These are phyloP conservation scores for Cicer yamashitae DNA, from an alignment of 306 rosid genomes.

Conservation along the genomic window DNA sequence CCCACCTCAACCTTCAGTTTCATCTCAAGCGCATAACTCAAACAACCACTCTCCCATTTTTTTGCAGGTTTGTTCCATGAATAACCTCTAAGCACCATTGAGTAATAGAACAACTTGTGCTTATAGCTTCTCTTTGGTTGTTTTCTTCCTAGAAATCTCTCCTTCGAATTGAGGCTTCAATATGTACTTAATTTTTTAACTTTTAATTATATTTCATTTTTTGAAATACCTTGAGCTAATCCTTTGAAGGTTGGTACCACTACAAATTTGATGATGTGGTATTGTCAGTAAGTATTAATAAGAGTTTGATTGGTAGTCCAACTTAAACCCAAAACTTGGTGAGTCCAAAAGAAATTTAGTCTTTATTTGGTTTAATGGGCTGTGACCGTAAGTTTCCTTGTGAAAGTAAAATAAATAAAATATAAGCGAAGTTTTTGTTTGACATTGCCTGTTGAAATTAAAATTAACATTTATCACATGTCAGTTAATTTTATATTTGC, in stretches of 20 bases:
- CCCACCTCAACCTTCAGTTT: slow-evolving; percentile 61
- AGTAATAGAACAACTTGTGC: slow-evolving; percentile 24
- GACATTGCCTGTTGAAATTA: background rate
- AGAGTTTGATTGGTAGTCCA: background rate
- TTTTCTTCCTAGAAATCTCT: slow-evolving; percentile 15
- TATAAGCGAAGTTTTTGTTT: background rate
- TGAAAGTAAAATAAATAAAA: slow-evolving; percentile 1
- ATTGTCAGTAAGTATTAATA: slow-evolving; percentile 21
- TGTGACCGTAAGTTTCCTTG: background rate
- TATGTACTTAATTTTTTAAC: background rate
- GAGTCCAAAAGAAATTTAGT: background rate
- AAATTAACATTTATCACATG: background rate
- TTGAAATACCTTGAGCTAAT: slow-evolving; percentile 14
- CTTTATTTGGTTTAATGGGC: slow-evolving; percentile 10
- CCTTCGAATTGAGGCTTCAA: slow-evolving; percentile 36
- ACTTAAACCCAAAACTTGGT: background rate
- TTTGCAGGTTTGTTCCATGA: slow-evolving; percentile 74
- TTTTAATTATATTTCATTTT: background rate
- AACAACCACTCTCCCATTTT: slow-evolving; percentile 89
- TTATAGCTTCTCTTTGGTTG: slow-evolving; percentile 27
- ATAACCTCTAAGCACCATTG: slow-evolving; percentile 26
- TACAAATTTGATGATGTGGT: slow-evolving; percentile 5
- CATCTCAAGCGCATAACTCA: slow-evolving; percentile 73
- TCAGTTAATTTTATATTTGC: background rate
- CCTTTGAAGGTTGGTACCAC: slow-evolving; percentile 17